Base-by-base conservation (phyloP, 768 basidiomycete genomes). In the Pholiota conissans region DNA sequence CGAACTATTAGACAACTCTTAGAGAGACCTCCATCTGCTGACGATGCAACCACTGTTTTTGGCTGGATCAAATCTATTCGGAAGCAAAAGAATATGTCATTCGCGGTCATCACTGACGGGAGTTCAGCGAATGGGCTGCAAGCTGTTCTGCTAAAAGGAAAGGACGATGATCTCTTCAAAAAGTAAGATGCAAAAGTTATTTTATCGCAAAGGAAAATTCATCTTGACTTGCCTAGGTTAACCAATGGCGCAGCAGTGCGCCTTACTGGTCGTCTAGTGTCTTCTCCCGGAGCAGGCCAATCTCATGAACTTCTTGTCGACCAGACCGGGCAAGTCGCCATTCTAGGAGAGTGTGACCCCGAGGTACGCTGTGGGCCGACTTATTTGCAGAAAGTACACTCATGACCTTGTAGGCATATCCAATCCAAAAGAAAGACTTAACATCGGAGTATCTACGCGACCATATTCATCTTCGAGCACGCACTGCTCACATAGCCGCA, bases 21-120 rank as follows among this genome's bases (percentile, higher is more conserved):
- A 16, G 58, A 62, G 42, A 29, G 39, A 28, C 62, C 39, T 48
- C 54, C 46, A 13, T 29, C 26, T 35, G 9, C 48, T 42, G 48
- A 51, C 40, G 37, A 53, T 49, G 30, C 28, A 52, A 67, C 79
- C 0, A 77, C 77, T 16, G 79, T 95, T 9, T 84, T 86, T 40
- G 95, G 91, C 51, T 96, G 93, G 92, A 79, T 98, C 55, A 89
- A 88, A 64, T 92, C 90, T 2, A 81, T 95, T 37, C 81, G 94
- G 39, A 82, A 85, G 39, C 93, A 96, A 74, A 96, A 96, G 76
- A 86, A 86, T 50, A 79, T 94, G n/a, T 80, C 91, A 2, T 98
- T 97, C 67, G 88, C 86, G 11, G 84, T 88, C 46, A 72, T 96
- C 55, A 85, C 82, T 40, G 95, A 97, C 71, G 95, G 95, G 3